Evolutionary conservation across 352 stramenopile genomes (phyloP), one percentile per base, ranked within the genome.

Genomic region (Detonula confervacea): DNA sequence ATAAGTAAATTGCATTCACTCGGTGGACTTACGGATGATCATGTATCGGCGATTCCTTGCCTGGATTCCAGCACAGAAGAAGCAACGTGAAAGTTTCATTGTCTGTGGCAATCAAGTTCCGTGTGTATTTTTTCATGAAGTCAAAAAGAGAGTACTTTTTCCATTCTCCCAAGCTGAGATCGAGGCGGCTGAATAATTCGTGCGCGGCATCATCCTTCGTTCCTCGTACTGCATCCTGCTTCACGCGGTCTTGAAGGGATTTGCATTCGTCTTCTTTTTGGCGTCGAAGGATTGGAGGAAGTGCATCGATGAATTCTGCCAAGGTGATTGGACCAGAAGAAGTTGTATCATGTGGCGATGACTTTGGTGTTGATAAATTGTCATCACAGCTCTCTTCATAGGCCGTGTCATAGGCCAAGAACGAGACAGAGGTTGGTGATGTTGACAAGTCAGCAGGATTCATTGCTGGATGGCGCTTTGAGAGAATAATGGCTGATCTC

Each of bases 101-200:
- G 78, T 98, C 95, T 1, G 95, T 97, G 8, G 95, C 93, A 62
- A 98, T 95, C 47, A 98, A 86, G 81, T 98, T 98, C 69, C 96
- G 86, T n/a, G 95, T 98, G 83, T 98, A 98, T 61, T 96, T 95
- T 39, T 94, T 93, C 12, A 86, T 92, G 4, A 83, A 27, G 61
- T 97, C 93, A 61, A 96, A 96, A 60, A 95, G 90, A 39, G 90
- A 89, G 77, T 96, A 98, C 47, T 86, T 86, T 68, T 90, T 66
- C 70, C 75, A 85, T 51, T 91, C 87, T 29, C 75, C 56, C 16
- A 42, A 8, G 11, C 47, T 52, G 11, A 90, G 63, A 29, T 82
- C 56, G 22, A 80, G 20, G 20, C 77, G 72, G 35, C 59, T 27
- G 29, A 80, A 80, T 24, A 80, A 57, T 51, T 62, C 7, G 12